Evolutionary conservation across 169 alveolate genomes (phyloP), one percentile per base, ranked within the genome.

Genomic region (Eimeria falciformis): DNA sequence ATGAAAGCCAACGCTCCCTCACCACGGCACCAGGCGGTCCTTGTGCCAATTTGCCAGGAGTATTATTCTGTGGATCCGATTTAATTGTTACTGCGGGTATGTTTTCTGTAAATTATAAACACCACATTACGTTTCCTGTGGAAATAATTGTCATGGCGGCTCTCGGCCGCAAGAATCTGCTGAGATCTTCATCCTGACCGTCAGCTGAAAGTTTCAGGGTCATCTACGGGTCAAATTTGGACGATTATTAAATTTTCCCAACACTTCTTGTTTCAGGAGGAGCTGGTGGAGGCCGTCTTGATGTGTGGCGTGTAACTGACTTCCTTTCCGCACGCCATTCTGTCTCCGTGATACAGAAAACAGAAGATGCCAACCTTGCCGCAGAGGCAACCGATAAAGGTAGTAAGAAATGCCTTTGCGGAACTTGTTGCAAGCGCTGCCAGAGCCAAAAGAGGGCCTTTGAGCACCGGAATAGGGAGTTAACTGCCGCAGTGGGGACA

Each of bases 401-500:
- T 21, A 46, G 85, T 45, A 75, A 18, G 43, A 25, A 23, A 3
- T 40, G 86, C 47, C 55, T 4, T 47, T 27, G 55, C 21, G 43
- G 29, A 29, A 25, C 56, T 62, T 25, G 88, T 58, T 33, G 88
- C 66, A 53, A 71, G 29, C 5, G 55, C 75, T 29, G 37, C 53
- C 23, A n/a, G 11, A 33, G 18, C n/a, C 29, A 47, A 50, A 43
- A 5, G 4, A 33, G 1, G 55, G 56, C 62, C 27, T 29, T 79
- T 62, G 33, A 71, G 73, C 88, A 55, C 27, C 85, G n/a, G 27
- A 25, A 45, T 58, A 45, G 55, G n/a, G 40, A 3, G 65, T 40
- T 87, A 12, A 33, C 73, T 7, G 83, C 93, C 27, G 89, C 77
- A 12, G 93, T 56, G 18, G 93, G 93, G 25, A 53, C 89, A 29